A percentile compares a stretch with the other conserved stretches of the same genome.
These are phyloP conservation scores for Penicillium sp. DNA, from an alignment of 2,329 filamentous ascomycete genomes.

Conservation along the genomic window DNA sequence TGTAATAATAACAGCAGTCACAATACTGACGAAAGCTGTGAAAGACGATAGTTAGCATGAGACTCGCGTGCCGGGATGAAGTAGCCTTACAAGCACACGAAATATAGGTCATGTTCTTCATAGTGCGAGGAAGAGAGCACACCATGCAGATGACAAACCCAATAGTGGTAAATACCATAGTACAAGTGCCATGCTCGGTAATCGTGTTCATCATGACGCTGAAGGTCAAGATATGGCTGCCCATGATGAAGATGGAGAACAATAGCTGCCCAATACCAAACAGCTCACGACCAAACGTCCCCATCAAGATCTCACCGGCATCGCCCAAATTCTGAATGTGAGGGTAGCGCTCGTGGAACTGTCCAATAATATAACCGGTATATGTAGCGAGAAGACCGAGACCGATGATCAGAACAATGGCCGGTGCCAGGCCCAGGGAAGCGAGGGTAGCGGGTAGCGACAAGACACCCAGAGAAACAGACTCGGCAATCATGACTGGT, in stretches of 20 bases:
- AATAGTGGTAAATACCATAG: constrained; percentile 58
- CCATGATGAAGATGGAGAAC: constrained; percentile 65
- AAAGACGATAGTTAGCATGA: background rate
- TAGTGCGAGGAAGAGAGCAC: constrained; percentile 58
- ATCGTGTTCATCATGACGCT: constrained; percentile 64
- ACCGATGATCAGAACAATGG: constrained; percentile 51
- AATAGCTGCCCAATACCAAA: constrained; percentile 59
- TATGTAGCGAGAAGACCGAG: constrained; percentile 56
- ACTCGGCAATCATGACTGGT: constrained; percentile 24
- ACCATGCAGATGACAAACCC: constrained; percentile 56
- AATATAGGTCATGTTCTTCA: constrained; percentile 58
- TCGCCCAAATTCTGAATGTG: constrained; percentile 64
- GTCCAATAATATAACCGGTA: constrained; percentile 56
- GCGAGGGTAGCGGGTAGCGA: constrained; percentile 20
- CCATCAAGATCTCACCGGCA: constrained; percentile 59
- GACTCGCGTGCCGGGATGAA: too few species aligned
- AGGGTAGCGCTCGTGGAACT: constrained; percentile 55
- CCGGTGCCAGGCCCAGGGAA: constrained; percentile 26
- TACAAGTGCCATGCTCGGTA: constrained; percentile 58
- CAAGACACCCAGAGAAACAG: constrained; percentile 20
- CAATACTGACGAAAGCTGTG: constrained; percentile 58
- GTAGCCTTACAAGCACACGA: constrained; percentile 51
- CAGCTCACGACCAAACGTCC: constrained; percentile 57
- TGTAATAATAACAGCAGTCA: constrained; percentile 61
- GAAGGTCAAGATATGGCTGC: constrained; percentile 66